A percentile compares a stretch with the other conserved stretches of the same genome.
Conservation (phyloP, 2,329 filamentous ascomycete species). For the Diaporthe vaccinii region DNA sequence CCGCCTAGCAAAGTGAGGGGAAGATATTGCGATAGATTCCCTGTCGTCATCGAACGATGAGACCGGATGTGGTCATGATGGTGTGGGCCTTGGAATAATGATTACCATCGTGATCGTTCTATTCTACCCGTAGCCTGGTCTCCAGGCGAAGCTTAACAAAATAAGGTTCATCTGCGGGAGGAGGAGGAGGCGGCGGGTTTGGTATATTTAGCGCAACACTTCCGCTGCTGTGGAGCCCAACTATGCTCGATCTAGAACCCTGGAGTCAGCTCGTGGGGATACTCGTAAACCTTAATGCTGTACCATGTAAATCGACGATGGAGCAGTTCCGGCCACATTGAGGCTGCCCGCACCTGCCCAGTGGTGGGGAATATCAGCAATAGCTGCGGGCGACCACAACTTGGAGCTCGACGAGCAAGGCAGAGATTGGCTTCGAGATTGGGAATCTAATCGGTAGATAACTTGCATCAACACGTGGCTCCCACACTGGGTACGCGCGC, state of each 20-base stretch:
- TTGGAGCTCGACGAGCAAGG: neutral
- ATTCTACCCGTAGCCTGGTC: neutral
- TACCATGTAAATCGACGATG: neutral
- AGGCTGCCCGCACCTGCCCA: neutral
- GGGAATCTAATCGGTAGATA: neutral
- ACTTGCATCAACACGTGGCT: neutral
- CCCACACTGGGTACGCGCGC: neutral
- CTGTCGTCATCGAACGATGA: neutral
- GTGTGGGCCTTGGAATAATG: neutral
- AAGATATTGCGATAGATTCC: neutral
- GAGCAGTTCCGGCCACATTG: neutral
- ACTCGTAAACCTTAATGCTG: neutral
- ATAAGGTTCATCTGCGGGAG: conserved; percentile 17
- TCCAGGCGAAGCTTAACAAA: conserved; percentile 6
- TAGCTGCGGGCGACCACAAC: neutral
- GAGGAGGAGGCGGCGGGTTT: neutral
- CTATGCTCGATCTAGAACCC: neutral
- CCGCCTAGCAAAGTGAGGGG: neutral
- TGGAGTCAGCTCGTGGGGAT: neutral
- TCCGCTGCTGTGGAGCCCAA: neutral
- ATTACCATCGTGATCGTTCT: neutral
- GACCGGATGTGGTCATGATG: neutral
- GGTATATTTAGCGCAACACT: neutral
- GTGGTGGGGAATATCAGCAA: neutral
- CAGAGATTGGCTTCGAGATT: conserved; percentile 6